Percentiles rank a stretch among this genome's conserved stretches.
Conservation (phyloP, 2,329 filamentous ascomycete species). For the Fusarium sp. region DNA sequence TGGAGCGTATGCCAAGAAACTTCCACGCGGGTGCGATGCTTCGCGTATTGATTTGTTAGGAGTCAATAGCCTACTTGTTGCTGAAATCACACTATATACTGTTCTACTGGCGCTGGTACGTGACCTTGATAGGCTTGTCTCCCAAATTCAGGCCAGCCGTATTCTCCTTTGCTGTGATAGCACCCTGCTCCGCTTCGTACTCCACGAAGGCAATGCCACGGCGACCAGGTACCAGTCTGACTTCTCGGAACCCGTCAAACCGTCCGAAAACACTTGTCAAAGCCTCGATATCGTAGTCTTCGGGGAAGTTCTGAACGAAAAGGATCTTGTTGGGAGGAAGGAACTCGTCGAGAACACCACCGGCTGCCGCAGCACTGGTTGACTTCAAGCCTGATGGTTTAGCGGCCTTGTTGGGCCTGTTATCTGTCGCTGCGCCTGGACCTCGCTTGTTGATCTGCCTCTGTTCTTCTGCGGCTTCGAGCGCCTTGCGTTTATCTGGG, state of each 20-base stretch:
- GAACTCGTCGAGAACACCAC: conserved; percentile 96
- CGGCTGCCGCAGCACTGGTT: conserved; percentile 75
- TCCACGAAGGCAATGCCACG: conserved; percentile 96
- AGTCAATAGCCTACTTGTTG: conserved; percentile 4
- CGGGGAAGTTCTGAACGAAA: conserved; percentile 92
- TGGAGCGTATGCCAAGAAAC: neutral
- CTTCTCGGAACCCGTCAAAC: conserved; percentile 95
- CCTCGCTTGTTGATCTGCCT: conserved; percentile 82
- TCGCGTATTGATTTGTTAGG: neutral
- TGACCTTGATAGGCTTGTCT: conserved; percentile 89
- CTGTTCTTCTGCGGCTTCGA: conserved; percentile 83
- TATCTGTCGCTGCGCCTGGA: conserved; percentile 63
- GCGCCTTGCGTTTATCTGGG: conserved; percentile 82
- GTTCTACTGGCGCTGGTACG: conserved; percentile 89
- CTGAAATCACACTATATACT: neutral
- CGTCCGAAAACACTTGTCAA: conserved; percentile 86
- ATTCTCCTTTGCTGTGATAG: conserved; percentile 94
- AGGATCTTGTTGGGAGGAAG: conserved; percentile 97
- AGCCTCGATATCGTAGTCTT: conserved; percentile 85
- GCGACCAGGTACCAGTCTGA: conserved; percentile 87
- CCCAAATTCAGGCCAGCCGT: conserved; percentile 87
- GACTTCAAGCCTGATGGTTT: conserved; percentile 78
- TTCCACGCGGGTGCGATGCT: neutral
- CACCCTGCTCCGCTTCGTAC: conserved; percentile 90
- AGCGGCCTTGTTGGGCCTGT: conserved; percentile 78